phyloP scores from a whole-genome alignment of 2,329 filamentous ascomycete genomes.

The Metarhizium guizhouense region DNA sequence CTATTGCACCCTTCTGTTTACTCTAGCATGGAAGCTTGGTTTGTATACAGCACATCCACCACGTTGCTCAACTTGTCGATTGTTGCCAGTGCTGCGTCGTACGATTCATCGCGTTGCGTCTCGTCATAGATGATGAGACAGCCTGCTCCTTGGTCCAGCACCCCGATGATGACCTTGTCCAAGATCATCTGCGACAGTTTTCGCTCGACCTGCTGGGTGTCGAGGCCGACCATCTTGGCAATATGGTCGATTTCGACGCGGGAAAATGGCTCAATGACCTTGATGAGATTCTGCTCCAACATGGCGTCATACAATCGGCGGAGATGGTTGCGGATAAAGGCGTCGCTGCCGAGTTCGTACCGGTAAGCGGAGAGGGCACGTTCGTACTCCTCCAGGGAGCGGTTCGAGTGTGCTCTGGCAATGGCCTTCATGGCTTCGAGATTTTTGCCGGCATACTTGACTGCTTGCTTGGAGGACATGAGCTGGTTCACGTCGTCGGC shows the following conservation, averaged over 20 bases:
- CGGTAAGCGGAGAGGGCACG: constrained; percentile 82
- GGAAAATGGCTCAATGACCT: constrained; percentile 98
- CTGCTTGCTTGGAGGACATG: constrained; percentile 91
- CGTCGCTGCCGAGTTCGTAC: constrained; percentile 86
- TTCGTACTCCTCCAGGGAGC: constrained; percentile 95
- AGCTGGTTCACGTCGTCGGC: constrained; percentile 93
- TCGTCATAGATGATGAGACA: constrained; percentile 97
- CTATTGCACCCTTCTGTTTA: constrained; percentile 32
- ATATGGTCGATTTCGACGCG: constrained; percentile 95
- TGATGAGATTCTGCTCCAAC: constrained; percentile 98
- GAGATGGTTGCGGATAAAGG: constrained; percentile 95
- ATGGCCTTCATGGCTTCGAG: constrained; percentile 99
- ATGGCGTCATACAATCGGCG: constrained; percentile 95
- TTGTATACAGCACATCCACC: constrained; percentile 94
- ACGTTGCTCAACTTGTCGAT: constrained; percentile 97
- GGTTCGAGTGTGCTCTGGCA: constrained; percentile 87
- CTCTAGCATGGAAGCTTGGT: constrained; percentile 92
- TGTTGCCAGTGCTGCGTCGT: constrained; percentile 87
- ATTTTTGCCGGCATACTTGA: constrained; percentile 91
- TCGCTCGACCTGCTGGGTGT: constrained; percentile 92
- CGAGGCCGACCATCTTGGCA: constrained; percentile 93
- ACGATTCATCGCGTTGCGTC: constrained; percentile 83
- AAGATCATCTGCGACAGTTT: constrained; percentile 99
- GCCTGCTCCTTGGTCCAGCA: constrained; percentile 93
- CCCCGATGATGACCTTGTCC: constrained; percentile 96